Conservation (phyloP, 768 basidiomycete genomes). For the Lactarius indigo region DNA sequence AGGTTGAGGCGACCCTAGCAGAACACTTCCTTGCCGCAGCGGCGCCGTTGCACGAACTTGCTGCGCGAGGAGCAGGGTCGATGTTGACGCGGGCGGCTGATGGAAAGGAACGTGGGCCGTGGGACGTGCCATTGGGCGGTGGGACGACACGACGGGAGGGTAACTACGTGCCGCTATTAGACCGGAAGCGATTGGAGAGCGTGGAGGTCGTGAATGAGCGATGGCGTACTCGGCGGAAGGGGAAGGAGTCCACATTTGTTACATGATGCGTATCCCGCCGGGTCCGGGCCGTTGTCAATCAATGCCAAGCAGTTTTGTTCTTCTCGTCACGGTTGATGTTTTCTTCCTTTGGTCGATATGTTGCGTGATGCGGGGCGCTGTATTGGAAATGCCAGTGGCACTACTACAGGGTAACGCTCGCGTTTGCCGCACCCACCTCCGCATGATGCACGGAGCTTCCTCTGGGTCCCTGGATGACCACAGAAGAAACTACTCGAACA, state of each 20-base stretch:
- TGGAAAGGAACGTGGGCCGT: slow-evolving; percentile 29
- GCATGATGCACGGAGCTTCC: neutral
- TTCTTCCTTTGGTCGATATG: neutral
- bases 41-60: slow-evolving; percentile 41
- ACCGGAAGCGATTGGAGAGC: slow-evolving; percentile 63
- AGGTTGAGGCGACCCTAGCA: slow-evolving; percentile 60
- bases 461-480: neutral
- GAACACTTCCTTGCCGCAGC: slow-evolving; percentile 62
- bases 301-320: too few relatives aligned
- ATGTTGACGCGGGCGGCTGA: slow-evolving; percentile 37
- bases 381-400: neutral
- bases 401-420: neutral
- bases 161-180: slow-evolving; percentile 66
- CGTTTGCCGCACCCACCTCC: neutral
- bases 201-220: slow-evolving; percentile 74
- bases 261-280: neutral
- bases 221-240: slow-evolving; percentile 65
- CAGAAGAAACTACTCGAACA: neutral
- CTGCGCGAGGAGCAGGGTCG: slow-evolving; percentile 37
- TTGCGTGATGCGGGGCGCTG: neutral
- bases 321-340: neutral
- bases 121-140: slow-evolving; percentile 67
- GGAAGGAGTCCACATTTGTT: slow-evolving; percentile 22
- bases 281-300: too few relatives aligned
- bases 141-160: slow-evolving; percentile 57